Evolutionary conservation across 2,329 filamentous ascomycete species (phyloP), one percentile per base, ranked within the genome.

Genomic region (Orbilia brochopaga): DNA sequence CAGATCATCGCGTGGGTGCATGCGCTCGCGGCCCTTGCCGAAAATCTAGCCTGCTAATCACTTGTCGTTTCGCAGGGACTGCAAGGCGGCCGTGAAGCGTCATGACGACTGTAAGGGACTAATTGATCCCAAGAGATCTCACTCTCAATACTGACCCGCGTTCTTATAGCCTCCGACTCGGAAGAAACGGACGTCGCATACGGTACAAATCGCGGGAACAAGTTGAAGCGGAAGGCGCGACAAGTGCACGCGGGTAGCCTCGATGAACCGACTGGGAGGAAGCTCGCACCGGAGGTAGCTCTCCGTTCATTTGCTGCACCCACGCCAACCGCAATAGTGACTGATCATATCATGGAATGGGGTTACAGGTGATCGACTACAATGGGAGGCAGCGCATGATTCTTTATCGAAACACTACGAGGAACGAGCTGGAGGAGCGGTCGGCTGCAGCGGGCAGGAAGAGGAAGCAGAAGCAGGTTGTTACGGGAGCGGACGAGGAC

Each of bases 131-230:
- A 23, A 27, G 21, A 24, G 19, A 32, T 54, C 27, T 13, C 32
- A 37, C 30, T 10, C 50, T 6, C 32, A 21, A 30, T 30, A n/a
- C 51, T 50, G 19, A 52, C 42, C 37, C 40, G 19, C 42, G 24
- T 46, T 42, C 37, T 56, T 19, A 19, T 42, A 92, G 90, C 91
- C 73, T 90, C 88, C 76, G 90, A 92, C 78, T 90, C 89, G 67
- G 90, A 93, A 79, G 87, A 87, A 70, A 74, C 74, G 23, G 85
- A 86, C 61, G 87, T 91, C 76, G 84, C 87, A 70, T 83, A 85
- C 76, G 85, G 85, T 76, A 88, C 87, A 65, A 92, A 92, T 79
- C 87, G 90, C 77, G 89, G 89, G 73, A 86, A 91, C 79, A 93
- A 92, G 79, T 83, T 93, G 51, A 90, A 92, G 82, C 89, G 87